Percentiles rank a stretch among this genome's conserved stretches.
Conservation (phyloP, 306 rosid genomes). For the Abrus precatorius region DNA sequence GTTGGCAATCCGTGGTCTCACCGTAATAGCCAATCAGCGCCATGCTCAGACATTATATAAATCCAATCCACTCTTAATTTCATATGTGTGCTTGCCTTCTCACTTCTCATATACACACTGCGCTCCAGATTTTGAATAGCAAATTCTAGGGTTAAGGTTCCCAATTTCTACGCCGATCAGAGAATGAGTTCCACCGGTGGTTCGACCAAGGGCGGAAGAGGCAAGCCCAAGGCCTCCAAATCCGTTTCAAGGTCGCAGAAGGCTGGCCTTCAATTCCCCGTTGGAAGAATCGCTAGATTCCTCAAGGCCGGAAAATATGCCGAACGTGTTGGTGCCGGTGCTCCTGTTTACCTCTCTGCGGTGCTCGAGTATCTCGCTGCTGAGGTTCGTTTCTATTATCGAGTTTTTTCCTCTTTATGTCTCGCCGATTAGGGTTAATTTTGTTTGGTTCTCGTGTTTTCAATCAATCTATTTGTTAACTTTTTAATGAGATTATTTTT, state of each 20-base stretch:
- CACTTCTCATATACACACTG: neutral
- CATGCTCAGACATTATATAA: constrained; percentile 49
- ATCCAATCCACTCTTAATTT: neutral
- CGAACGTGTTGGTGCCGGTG: constrained; percentile 94
- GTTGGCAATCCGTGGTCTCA: constrained; percentile 55
- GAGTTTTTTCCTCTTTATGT: neutral
- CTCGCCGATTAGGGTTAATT: neutral
- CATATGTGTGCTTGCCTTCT: neutral
- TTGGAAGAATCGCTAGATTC: constrained; percentile 86
- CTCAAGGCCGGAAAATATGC: constrained; percentile 90
- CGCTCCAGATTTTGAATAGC: neutral
- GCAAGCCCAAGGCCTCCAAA: constrained; percentile 89
- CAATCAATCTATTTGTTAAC: too few species aligned
- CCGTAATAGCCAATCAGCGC: constrained; percentile 36
- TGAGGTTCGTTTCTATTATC: constrained; percentile 58
- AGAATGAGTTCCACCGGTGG: constrained; percentile 80
- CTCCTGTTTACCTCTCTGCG: constrained; percentile 90
- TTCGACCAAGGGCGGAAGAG: constrained; percentile 91
- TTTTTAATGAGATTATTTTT: neutral
- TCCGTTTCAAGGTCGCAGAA: constrained; percentile 84
- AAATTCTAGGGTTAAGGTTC: constrained; percentile 54
- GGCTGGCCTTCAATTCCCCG: constrained; percentile 94
- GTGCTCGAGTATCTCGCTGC: constrained; percentile 94
- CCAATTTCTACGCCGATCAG: neutral
- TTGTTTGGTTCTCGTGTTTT: neutral